Conservation (phyloP, 2,329 filamentous ascomycete genomes). For the Fusarium tupiense region DNA sequence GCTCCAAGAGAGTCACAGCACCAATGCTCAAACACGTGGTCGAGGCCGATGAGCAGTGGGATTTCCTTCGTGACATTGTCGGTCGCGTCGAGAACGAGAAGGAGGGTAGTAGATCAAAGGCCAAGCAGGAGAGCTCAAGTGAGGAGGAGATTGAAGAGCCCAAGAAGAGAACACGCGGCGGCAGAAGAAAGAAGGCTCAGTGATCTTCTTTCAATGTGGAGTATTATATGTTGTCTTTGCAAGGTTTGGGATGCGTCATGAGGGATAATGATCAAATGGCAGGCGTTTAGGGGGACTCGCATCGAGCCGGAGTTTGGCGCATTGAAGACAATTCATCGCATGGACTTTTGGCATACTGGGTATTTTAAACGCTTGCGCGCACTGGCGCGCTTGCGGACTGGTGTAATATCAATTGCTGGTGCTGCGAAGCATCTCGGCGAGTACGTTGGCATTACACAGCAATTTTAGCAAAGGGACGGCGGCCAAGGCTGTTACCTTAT, state of each 20-base stretch:
- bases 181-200: conserved; percentile 61
- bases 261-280: conserved; percentile 42
- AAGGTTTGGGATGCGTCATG: conserved; percentile 34
- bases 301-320: conserved; percentile 43
- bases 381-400: background rate
- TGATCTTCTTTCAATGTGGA: conserved; percentile 15
- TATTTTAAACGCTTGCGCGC: conserved; percentile 16
- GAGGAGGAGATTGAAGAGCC: conserved; percentile 62
- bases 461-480: background rate
- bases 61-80: conserved; percentile 93
- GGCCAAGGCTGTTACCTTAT: background rate
- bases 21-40: conserved; percentile 93
- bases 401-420: conserved; percentile 2
- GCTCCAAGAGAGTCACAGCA: conserved; percentile 89
- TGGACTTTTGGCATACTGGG: conserved; percentile 25
- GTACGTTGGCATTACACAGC: background rate
- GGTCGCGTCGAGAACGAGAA: conserved; percentile 77
- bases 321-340: conserved; percentile 23
- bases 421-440: background rate
- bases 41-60: conserved; percentile 88
- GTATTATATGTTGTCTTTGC: background rate
- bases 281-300: conserved; percentile 40
- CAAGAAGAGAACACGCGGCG: conserved; percentile 59
- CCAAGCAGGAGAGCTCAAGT: conserved; percentile 63
- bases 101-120: conserved; percentile 51